A percentile compares a stretch with the other conserved stretches of the same genome.
These are phyloP conservation scores for Clohesyomyces aquaticus DNA, from an alignment of 495 filamentous ascomycete genomes.

Conservation along the genomic window DNA sequence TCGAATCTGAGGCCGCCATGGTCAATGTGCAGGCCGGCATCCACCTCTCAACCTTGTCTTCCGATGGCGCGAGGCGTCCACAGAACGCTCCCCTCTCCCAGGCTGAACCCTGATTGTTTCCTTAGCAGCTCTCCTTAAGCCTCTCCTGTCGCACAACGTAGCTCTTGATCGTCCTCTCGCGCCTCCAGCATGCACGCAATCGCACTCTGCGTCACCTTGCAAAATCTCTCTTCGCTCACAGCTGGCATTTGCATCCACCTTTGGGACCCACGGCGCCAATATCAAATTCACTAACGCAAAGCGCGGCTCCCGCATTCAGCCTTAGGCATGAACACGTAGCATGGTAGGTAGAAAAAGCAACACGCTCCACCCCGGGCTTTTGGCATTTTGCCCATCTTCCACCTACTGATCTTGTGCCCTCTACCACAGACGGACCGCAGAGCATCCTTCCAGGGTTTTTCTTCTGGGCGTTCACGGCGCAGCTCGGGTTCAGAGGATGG, in stretches of 20 bases:
- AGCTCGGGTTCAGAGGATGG: slow-evolving; percentile 4
- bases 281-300: slow-evolving; percentile 41
- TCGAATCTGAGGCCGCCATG: slow-evolving; percentile 35
- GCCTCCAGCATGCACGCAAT: slow-evolving; percentile 39
- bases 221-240: slow-evolving; percentile 21
- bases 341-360: slow-evolving; percentile 39
- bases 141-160: slow-evolving; percentile 38
- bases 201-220: slow-evolving; percentile 31
- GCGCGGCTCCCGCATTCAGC: slow-evolving; percentile 24
- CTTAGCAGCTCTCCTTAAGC: slow-evolving; percentile 25
- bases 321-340: slow-evolving; percentile 31
- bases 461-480: slow-evolving; percentile 11
- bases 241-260: slow-evolving; percentile 8
- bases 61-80: slow-evolving; percentile 8
- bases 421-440: slow-evolving; percentile 35
- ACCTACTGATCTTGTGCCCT: slow-evolving; percentile 13
- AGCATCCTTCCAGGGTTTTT: slow-evolving; percentile 27
- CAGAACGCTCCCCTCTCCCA: slow-evolving; percentile 10
- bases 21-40: slow-evolving; percentile 15
- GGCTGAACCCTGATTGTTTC: slow-evolving; percentile 23
- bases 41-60: slow-evolving; percentile 2
- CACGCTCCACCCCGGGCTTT: background rate
- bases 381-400: slow-evolving; percentile 2
- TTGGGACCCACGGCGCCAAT: slow-evolving; percentile 26
- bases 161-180: slow-evolving; percentile 27